phyloP scores from a whole-genome alignment of 768 basidiomycete genomes.

The Hypholoma fasciculare region DNA sequence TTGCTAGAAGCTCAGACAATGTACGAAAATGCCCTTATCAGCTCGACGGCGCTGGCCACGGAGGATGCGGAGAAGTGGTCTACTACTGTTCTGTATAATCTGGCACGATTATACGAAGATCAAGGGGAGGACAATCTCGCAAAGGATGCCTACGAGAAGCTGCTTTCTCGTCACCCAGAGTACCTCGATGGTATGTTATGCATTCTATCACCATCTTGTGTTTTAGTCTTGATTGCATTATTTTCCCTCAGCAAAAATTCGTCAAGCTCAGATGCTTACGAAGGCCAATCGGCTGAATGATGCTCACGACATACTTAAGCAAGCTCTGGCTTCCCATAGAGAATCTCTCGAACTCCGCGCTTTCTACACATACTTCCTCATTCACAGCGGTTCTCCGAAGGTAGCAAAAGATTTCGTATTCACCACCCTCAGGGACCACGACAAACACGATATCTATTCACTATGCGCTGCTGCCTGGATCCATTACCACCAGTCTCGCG shows the following conservation, averaged over 20 bases:
- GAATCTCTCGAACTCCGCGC: constrained; percentile 86
- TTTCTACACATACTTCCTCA: constrained; percentile 91
- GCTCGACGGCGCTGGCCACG: constrained; percentile 43
- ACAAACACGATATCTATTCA: constrained; percentile 88
- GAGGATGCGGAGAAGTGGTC: constrained; percentile 68
- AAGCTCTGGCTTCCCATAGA: constrained; percentile 78
- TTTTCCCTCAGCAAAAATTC: constrained; percentile 76
- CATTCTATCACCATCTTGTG: background rate
- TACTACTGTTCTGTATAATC: constrained; percentile 87
- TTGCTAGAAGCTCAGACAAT: constrained; percentile 53
- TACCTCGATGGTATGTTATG: constrained; percentile 84
- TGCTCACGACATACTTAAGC: constrained; percentile 88
- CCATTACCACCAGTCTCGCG: constrained; percentile 82
- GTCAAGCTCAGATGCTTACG: constrained; percentile 81
- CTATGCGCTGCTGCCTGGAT: constrained; percentile 90
- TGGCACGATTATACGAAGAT: constrained; percentile 91
- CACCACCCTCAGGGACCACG: constrained; percentile 80
- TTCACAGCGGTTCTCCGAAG: constrained; percentile 69
- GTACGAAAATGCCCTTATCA: constrained; percentile 76
- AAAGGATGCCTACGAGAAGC: constrained; percentile 83
- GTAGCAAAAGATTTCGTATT: constrained; percentile 90
- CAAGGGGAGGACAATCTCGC: constrained; percentile 72
- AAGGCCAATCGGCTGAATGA: constrained; percentile 71
- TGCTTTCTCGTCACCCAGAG: constrained; percentile 90
- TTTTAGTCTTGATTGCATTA: background rate